These are phyloP conservation scores for Malbranchea cinnamomea DNA, from an alignment of 2,329 filamentous ascomycete genomes.

Conservation along the genomic window DNA sequence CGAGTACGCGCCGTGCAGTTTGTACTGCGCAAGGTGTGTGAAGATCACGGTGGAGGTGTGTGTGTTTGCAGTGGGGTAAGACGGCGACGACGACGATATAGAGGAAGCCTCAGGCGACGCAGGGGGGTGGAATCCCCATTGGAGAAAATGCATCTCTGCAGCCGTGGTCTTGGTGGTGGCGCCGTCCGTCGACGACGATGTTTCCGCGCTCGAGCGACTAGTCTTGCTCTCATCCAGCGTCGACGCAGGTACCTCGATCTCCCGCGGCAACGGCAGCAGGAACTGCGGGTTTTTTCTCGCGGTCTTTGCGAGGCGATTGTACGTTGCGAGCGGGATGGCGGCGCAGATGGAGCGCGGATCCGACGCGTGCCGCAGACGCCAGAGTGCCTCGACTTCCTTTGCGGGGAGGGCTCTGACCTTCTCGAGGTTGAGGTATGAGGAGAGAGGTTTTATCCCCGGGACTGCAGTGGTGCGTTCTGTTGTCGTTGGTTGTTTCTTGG, in stretches of 20 bases:
- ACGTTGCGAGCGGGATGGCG: slow-evolving; percentile 59
- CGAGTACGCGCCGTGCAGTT: slow-evolving; percentile 75
- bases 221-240: slow-evolving; percentile 13
- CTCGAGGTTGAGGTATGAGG: slow-evolving; percentile 59
- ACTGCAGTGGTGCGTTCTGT: too few species aligned
- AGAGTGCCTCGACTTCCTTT: slow-evolving; percentile 74
- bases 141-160: slow-evolving; percentile 88
- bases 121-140: slow-evolving; percentile 78
- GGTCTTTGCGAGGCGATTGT: slow-evolving; percentile 52
- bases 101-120: slow-evolving; percentile 25
- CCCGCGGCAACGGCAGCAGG: slow-evolving; percentile 62
- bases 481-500: too few species aligned
- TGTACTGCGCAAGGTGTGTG: slow-evolving; percentile 86
- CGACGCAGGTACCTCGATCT: slow-evolving; percentile 12
- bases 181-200: slow-evolving; percentile 42
- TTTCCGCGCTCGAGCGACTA: slow-evolving; percentile 11
- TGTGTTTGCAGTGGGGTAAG: slow-evolving; percentile 30
- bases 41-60: slow-evolving; percentile 68
- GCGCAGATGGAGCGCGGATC: slow-evolving; percentile 70
- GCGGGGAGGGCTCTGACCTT: slow-evolving; percentile 59
- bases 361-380: slow-evolving; percentile 72
- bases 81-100: slow-evolving; percentile 11
- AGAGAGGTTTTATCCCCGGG: slow-evolving; percentile 47
- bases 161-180: slow-evolving; percentile 15
- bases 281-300: slow-evolving; percentile 73